A percentile compares a stretch with the other conserved stretches of the same genome.
These are phyloP conservation scores for Daldinia concentrica DNA, from an alignment of 495 filamentous ascomycete genomes.

Conservation along the genomic window DNA sequence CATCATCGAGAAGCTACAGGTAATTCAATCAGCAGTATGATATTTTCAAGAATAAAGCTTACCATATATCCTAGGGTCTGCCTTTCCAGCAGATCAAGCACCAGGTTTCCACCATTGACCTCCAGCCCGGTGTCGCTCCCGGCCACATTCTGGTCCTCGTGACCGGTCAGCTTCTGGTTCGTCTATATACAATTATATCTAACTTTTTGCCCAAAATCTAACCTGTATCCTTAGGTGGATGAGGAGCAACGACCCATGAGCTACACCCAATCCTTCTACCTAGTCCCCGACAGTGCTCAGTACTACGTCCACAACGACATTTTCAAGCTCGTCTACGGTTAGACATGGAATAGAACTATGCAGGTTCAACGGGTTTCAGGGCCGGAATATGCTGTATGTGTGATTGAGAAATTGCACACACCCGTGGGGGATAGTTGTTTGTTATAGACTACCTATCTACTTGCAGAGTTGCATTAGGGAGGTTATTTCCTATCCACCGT, in stretches of 20 bases:
- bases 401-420: background rate
- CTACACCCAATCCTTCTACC: slow-evolving; percentile 87
- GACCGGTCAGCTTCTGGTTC: slow-evolving; percentile 82
- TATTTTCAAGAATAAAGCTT: slow-evolving; percentile 10
- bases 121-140: slow-evolving; percentile 75
- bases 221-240: slow-evolving; percentile 68
- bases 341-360: slow-evolving; percentile 7
- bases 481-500: slow-evolving; percentile 4
- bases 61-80: slow-evolving; percentile 61
- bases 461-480: slow-evolving; percentile 13
- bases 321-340: slow-evolving; percentile 82
- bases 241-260: slow-evolving; percentile 81
- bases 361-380: background rate
- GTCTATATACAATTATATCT: slow-evolving; percentile 18
- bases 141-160: slow-evolving; percentile 72
- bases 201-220: slow-evolving; percentile 10
- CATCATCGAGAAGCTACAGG: slow-evolving; percentile 82
- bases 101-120: slow-evolving; percentile 72
- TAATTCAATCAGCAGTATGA: slow-evolving; percentile 48
- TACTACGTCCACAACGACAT: slow-evolving; percentile 93
- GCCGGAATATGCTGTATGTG: background rate
- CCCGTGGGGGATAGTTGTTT: slow-evolving; percentile 15
- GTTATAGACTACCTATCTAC: slow-evolving; percentile 26
- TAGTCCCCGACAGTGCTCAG: slow-evolving; percentile 72
- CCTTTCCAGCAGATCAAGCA: slow-evolving; percentile 85